phyloP scores from a whole-genome alignment of 116 monocot genomes.

The Dioscorea cayenensis region DNA sequence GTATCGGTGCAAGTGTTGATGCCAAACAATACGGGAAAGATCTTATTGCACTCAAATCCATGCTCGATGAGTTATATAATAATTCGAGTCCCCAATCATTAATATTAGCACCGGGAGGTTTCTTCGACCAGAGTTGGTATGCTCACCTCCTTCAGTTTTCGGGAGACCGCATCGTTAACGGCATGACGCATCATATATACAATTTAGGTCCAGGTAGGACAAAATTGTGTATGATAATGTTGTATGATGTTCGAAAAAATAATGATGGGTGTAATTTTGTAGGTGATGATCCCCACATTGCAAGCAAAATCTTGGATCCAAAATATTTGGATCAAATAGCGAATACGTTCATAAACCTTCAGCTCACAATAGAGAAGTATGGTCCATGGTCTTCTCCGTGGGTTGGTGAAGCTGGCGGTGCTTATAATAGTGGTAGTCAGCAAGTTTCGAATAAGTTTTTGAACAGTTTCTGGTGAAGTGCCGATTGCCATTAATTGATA shows the following conservation, averaged over 20 bases:
- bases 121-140: slow-evolving; percentile 78
- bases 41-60: slow-evolving; percentile 33
- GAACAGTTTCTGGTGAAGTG: slow-evolving; percentile 62
- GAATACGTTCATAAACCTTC: slow-evolving; percentile 49
- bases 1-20: slow-evolving; percentile 45
- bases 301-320: slow-evolving; percentile 41
- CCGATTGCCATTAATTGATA: background rate
- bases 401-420: slow-evolving; percentile 88
- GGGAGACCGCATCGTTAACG: slow-evolving; percentile 49
- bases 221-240: background rate
- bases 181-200: slow-evolving; percentile 79
- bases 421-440: slow-evolving; percentile 74
- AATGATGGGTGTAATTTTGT: slow-evolving; percentile 1
- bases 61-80: slow-evolving; percentile 36
- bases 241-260: background rate
- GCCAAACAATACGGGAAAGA: slow-evolving; percentile 51
- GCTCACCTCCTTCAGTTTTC: slow-evolving; percentile 64
- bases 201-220: slow-evolving; percentile 72
- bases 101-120: slow-evolving; percentile 81
- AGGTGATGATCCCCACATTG: slow-evolving; percentile 51
- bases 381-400: slow-evolving; percentile 82
- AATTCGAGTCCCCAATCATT: slow-evolving; percentile 21
- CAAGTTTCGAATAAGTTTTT: slow-evolving; percentile 65
- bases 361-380: slow-evolving; percentile 38
- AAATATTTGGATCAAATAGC: slow-evolving; percentile 25